Conservation (phyloP, 2,329 filamentous ascomycete species). For the Paecilomyces variotii region DNA sequence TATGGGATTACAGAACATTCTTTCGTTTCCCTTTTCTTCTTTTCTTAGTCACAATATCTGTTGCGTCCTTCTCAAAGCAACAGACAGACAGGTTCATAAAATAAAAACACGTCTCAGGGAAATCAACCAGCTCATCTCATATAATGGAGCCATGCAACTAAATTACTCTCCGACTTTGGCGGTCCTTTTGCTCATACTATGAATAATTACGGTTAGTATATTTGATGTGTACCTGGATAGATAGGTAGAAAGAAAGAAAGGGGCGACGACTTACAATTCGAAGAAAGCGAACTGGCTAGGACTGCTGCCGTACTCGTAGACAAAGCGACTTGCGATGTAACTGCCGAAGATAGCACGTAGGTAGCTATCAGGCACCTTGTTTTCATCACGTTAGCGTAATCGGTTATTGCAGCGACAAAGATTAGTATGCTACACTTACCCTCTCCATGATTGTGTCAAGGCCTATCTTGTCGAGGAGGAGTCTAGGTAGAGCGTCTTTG, state of each 20-base stretch:
- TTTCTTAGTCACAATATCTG: background rate
- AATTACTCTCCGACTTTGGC: constrained; percentile 20
- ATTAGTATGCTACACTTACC: constrained; percentile 39
- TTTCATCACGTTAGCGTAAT: constrained; percentile 12
- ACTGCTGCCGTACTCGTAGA: constrained; percentile 88
- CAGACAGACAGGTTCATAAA: background rate
- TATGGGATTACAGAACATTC: background rate
- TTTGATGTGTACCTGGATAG: background rate
- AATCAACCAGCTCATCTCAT: background rate
- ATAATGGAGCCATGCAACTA: constrained; percentile 6
- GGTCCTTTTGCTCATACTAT: constrained; percentile 32
- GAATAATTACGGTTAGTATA: constrained; percentile 6
- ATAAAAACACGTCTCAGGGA: background rate
- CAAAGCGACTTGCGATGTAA: constrained; percentile 88
- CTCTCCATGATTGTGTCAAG: constrained; percentile 78
- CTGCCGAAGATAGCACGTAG: constrained; percentile 92
- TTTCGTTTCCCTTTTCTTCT: background rate
- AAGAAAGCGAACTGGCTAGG: constrained; percentile 98
- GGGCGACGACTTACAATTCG: constrained; percentile 68
- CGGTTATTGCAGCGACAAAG: too few species aligned
- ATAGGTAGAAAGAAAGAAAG: background rate
- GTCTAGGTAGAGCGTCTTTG: constrained; percentile 72
- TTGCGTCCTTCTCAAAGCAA: background rate
- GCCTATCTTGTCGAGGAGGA: constrained; percentile 82
- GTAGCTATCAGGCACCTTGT: constrained; percentile 76